Base-by-base conservation (phyloP, 169 alveolate genomes). In the Plasmodium reichenowi region DNA sequence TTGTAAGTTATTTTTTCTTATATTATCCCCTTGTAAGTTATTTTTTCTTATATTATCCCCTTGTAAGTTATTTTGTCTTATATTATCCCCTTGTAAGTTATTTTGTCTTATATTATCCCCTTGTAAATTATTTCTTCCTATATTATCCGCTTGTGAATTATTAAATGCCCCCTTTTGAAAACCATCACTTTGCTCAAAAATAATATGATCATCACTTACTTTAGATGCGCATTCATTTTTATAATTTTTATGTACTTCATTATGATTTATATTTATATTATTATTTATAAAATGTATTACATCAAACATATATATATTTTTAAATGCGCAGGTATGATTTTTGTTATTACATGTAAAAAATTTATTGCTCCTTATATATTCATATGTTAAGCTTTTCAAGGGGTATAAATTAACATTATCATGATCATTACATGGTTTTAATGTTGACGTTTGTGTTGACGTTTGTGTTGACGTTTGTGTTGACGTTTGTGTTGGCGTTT, bases 251-350 rank as follows among this genome's bases (percentile, higher is more conserved):
- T 26, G 29, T 26, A 26, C 2, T 0, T 26, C 10, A 4, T 45
- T 58, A 52, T 6, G 52, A 8, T 7, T 43, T 4, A 45, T 15
- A 29, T 59, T 38, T 24, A 68, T 17, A 13, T 15, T 52, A 2
- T 80, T 62, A 54, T 80, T 80, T 15, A 80, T 63, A 80, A 68
- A 80, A 54, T 60, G 24, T n/a, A 68, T 72, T 29, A 80, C 29
- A 13, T 80, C 90, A 32, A 80, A 80, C 20, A 80, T 68, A 63
- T 80, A 68, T n/a, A 68, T 15, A 47, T 29, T 47, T 48, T 17
- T 26, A 26, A 47, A 5, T 47, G 29, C 15, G n/a, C 15, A 3
- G 8, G 56, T 43, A n/a, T 80, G 20, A 17, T 48, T 1, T 3
- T 1, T 13, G 8, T 17, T 7, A 24, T 32, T 12, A 60, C 20